Conservation (phyloP, 2,329 filamentous ascomycete genomes). For the Colletotrichum camelliae region DNA sequence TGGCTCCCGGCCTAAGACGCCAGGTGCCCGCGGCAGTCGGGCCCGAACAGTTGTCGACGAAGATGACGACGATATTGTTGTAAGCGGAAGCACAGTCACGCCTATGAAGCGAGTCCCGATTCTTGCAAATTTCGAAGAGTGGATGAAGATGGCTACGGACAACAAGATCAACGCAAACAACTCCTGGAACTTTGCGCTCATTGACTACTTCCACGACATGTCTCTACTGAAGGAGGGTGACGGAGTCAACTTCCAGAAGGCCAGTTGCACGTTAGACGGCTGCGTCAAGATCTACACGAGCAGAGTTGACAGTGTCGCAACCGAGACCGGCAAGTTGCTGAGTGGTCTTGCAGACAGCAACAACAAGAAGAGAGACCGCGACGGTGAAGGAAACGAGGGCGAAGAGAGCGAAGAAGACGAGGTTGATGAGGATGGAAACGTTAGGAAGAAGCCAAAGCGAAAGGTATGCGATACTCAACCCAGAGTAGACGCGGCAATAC, state of each 20-base stretch:
- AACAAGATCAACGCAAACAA: constrained; percentile 99
- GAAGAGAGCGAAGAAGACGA: constrained; percentile 68
- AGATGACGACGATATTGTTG: constrained; percentile 67
- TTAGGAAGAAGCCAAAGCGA: constrained; percentile 71
- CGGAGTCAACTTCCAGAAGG: constrained; percentile 97
- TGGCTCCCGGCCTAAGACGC: constrained; percentile 62
- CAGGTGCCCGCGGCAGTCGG: constrained; percentile 39
- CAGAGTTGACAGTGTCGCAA: constrained; percentile 96
- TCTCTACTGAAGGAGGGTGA: constrained; percentile 95
- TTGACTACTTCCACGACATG: constrained; percentile 99
- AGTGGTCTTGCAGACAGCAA: constrained; percentile 91
- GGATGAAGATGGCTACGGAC: constrained; percentile 99
- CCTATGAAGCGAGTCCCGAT: constrained; percentile 97
- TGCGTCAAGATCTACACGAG: constrained; percentile 99
- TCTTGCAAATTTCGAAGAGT: constrained; percentile 97
- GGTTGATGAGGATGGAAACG: constrained; percentile 65
- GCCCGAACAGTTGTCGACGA: constrained; percentile 48
- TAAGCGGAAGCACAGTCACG: constrained; percentile 79
- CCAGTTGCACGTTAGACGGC: constrained; percentile 94
- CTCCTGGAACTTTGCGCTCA: constrained; percentile 99
- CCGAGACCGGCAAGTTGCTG: constrained; percentile 92
- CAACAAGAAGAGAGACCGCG: constrained; percentile 73
- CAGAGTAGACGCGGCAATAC: constrained; percentile 23
- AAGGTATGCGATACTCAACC: constrained; percentile 59
- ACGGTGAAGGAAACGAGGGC: constrained; percentile 69